phyloP scores from a whole-genome alignment of 2,329 filamentous ascomycete genomes.

The Sarocladium oryzae region DNA sequence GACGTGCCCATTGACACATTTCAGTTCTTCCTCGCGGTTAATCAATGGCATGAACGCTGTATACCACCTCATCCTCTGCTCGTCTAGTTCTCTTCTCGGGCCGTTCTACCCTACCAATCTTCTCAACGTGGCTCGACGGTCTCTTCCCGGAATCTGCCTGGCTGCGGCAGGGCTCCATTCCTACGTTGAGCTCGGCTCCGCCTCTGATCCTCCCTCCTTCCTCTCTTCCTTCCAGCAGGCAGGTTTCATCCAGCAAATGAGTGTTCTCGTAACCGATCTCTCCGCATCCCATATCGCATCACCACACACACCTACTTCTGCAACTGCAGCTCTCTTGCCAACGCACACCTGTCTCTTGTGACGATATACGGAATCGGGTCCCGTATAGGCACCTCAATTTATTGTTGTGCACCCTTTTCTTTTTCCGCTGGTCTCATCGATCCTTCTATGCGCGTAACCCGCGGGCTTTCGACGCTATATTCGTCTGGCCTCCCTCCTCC shows the following conservation, averaged over 20 bases:
- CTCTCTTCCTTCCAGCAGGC: neutral
- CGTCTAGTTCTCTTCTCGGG: neutral
- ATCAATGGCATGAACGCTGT: neutral
- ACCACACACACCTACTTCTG: neutral
- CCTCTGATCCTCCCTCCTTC: neutral
- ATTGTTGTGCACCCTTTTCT: neutral
- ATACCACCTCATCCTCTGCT: neutral
- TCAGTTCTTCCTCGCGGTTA: neutral
- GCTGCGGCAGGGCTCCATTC: neutral
- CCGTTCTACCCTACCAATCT: neutral
- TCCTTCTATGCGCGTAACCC: neutral
- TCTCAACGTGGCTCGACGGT: neutral
- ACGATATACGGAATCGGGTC: neutral
- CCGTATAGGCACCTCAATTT: neutral
- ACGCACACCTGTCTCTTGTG: neutral
- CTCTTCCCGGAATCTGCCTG: neutral
- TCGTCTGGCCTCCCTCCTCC: conserved; percentile 7
- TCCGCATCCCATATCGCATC: neutral
- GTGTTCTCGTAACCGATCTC: conserved; percentile 5
- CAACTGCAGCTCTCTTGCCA: neutral
- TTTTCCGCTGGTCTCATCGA: neutral
- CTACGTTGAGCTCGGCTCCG: neutral
- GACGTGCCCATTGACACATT: too few relatives aligned
- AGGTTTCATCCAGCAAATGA: conserved; percentile 7
- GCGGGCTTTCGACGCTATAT: conserved; percentile 10